Evolutionary conservation across 306 rosid genomes (phyloP).

Genomic region (Cucurbita maxima): DNA sequence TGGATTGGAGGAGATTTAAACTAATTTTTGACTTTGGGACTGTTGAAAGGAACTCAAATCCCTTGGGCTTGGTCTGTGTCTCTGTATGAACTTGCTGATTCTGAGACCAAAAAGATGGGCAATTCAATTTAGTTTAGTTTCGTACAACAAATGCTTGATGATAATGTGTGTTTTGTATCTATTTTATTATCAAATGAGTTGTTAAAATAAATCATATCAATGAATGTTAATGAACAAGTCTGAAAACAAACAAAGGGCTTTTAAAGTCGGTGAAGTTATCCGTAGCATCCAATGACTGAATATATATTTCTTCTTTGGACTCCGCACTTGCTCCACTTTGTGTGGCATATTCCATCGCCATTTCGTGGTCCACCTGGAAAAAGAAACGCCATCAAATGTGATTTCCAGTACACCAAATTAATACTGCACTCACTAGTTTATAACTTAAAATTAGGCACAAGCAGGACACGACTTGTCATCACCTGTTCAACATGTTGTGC

Average conservation of each 20-base stretch:
- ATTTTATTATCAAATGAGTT: not conserved
- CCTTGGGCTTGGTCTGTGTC: not conserved
- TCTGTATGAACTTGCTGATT: not conserved
- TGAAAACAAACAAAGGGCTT: constrained; percentile 54
- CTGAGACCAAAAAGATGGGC: not conserved
- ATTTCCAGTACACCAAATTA: not conserved
- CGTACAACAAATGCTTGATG: not conserved
- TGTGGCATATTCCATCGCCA: constrained; percentile 90
- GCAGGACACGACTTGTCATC: constrained; percentile 10
- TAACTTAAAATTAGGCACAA: not conserved
- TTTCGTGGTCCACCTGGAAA: constrained; percentile 85
- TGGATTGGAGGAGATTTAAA: not conserved
- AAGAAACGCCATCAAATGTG: not conserved
- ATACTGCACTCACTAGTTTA: not conserved
- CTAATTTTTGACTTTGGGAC: not conserved
- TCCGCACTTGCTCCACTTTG: constrained; percentile 90
- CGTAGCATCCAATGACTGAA: constrained; percentile 51
- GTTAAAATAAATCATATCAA: not conserved
- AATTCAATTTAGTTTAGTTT: too few relatives aligned
- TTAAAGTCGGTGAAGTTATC: constrained; percentile 43
- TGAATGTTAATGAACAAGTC: constrained; percentile 24
- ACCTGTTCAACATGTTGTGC: constrained; percentile 91
- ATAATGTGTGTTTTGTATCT: not conserved
- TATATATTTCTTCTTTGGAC: constrained; percentile 51
- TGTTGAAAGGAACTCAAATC: not conserved